phyloP scores from a whole-genome alignment of 805 yeast species.

The Kazachstania bromeliacearum region DNA sequence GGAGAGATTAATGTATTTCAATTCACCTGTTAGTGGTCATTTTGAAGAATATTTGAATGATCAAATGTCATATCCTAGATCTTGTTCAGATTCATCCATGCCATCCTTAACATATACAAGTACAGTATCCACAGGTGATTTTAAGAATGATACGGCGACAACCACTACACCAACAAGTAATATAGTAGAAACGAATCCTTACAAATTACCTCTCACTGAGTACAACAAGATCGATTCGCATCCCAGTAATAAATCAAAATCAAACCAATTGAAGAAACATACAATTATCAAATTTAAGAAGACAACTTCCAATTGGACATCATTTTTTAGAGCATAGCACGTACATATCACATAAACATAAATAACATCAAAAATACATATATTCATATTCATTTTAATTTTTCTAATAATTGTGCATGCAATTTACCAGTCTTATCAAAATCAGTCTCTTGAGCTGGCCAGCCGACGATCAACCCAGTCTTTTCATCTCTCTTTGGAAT shows the following conservation, averaged over 20 bases:
- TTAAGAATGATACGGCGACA: conserved; percentile 4
- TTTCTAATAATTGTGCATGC: conserved; percentile 50
- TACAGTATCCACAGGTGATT: conserved; percentile 22
- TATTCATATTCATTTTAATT: conserved; percentile 24
- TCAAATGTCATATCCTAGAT: conserved; percentile 18
- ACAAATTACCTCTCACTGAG: conserved; percentile 4
- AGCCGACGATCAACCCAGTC: conserved; percentile 78
- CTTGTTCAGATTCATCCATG: conserved; percentile 29
- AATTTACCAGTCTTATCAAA: conserved; percentile 59
- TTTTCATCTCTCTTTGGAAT: conserved; percentile 74
- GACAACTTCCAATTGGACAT: not conserved
- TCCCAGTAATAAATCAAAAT: not conserved
- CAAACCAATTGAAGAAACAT: conserved; percentile 1
- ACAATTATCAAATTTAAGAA: not conserved
- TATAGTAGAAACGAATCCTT: conserved; percentile 3
- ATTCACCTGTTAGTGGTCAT: conserved; percentile 10
- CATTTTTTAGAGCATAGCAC: not conserved
- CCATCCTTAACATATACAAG: conserved; percentile 37
- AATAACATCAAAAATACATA: not conserved
- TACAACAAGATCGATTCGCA: not conserved
- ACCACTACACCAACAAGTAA: conserved; percentile 2
- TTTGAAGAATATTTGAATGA: not conserved
- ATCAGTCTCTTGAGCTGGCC: conserved; percentile 86
- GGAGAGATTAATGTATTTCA: conserved; percentile 28
- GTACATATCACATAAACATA: conserved; percentile 1